Evolutionary conservation across 2,329 filamentous ascomycete genomes (phyloP).

Genomic region (Sphaerulina populicola): DNA sequence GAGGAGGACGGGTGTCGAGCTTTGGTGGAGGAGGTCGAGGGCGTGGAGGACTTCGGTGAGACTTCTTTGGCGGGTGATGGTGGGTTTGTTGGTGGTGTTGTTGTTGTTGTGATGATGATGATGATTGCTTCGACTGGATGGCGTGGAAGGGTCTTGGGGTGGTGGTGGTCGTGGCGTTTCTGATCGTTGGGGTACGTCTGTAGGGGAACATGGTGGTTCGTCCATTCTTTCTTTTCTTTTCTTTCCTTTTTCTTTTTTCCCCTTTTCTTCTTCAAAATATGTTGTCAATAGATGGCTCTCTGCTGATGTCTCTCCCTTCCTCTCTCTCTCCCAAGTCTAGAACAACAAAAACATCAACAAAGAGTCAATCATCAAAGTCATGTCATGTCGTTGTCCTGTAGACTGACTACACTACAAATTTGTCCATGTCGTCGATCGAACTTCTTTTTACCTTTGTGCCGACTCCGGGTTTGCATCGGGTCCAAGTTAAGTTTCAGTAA

Average conservation of each 20-base stretch:
- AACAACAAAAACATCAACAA: no score
- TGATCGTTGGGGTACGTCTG: constrained; percentile 1
- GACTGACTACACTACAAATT: not conserved
- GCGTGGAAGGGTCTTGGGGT: no score
- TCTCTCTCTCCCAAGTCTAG: no score
- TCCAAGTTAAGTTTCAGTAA: not conserved
- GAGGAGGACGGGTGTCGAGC: not conserved
- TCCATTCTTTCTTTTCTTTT: not conserved
- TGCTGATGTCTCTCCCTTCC: no score
- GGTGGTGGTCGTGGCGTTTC: constrained; percentile 7
- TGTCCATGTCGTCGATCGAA: not conserved
- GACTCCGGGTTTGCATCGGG: constrained; percentile 6
- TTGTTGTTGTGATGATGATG: not conserved
- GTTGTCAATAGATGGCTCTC: not conserved
- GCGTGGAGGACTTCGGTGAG: constrained; percentile 4
- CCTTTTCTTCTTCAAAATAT: no score
- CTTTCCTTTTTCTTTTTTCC: not conserved
- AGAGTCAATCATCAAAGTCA: no score
- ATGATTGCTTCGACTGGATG: no score
- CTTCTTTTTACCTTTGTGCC: constrained; percentile 1
- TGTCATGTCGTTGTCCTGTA: no score
- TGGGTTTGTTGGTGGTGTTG: not conserved
- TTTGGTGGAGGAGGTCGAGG: not conserved
- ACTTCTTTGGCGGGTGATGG: constrained; percentile 7
- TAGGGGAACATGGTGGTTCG: not conserved